These are phyloP conservation scores for Backusella macrospora DNA, from an alignment of 192 early-diverging fungal species.

Conservation along the genomic window DNA sequence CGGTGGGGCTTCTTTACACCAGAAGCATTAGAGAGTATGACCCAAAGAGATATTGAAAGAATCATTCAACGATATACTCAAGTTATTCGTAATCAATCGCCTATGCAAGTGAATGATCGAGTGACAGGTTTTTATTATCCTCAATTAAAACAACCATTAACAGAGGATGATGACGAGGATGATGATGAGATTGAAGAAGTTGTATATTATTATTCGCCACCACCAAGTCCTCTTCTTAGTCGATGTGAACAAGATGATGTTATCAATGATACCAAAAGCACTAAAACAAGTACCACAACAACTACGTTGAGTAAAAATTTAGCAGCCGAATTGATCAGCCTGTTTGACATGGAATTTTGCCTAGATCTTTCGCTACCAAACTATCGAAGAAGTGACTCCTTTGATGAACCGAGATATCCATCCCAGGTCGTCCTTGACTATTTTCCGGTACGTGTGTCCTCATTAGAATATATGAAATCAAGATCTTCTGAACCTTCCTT, in stretches of 20 bases:
- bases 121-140: background rate
- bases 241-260: too few species aligned
- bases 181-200: background rate
- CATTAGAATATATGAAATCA: background rate
- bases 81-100: background rate
- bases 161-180: background rate
- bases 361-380: background rate
- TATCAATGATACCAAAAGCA: too few species aligned
- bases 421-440: background rate
- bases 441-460: background rate
- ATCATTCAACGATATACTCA: conserved; percentile 3
- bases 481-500: background rate
- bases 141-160: background rate
- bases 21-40: conserved; percentile 24
- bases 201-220: too few species aligned
- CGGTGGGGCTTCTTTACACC: conserved; percentile 42
- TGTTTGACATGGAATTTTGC: conserved; percentile 3
- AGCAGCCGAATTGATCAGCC: background rate
- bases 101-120: background rate
- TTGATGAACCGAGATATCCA: conserved; percentile 8
- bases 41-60: conserved; percentile 7
- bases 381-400: background rate
- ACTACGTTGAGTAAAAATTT: background rate
- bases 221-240: too few species aligned
- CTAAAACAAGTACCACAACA: too few species aligned